phyloP scores from a whole-genome alignment of 257 asterid species.

The Lithospermum erythrorhizon region DNA sequence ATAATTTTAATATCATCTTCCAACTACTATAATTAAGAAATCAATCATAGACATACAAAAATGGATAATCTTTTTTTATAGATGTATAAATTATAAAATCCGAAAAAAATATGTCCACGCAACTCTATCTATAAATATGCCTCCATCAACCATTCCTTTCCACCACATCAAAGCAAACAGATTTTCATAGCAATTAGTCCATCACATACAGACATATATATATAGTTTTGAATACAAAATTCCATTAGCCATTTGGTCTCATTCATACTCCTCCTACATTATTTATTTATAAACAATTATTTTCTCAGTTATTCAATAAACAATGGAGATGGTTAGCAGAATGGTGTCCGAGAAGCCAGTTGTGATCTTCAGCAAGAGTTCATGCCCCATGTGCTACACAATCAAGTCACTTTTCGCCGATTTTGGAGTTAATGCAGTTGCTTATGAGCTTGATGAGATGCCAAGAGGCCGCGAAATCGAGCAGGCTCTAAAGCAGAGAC shows the following conservation, averaged over 20 bases:
- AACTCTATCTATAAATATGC: too few species aligned
- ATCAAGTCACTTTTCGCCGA: slow-evolving; percentile 52
- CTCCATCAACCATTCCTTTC: too few species aligned
- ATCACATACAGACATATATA: too few species aligned
- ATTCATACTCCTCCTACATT: neutral
- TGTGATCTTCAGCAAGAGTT: slow-evolving; percentile 67
- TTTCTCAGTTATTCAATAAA: neutral
- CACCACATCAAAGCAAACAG: too few species aligned
- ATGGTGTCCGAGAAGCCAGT: slow-evolving; percentile 64
- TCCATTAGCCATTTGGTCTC: neutral
- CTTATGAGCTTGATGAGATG: slow-evolving; percentile 66
- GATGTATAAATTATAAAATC: too few species aligned
- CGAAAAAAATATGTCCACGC: too few species aligned
- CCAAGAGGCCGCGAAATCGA: slow-evolving; percentile 56
- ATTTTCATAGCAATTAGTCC: too few species aligned
- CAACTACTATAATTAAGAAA: too few species aligned
- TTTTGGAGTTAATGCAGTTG: slow-evolving; percentile 48
- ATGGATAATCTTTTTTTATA: too few species aligned
- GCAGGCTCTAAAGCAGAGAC: slow-evolving; percentile 39
- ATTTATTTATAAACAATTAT: neutral
- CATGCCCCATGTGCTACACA: slow-evolving; percentile 61
- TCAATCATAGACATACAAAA: too few species aligned
- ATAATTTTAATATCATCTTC: too few species aligned
- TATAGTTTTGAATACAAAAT: too few species aligned
- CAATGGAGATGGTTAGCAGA: slow-evolving; percentile 52